Evolutionary conservation across 2,329 filamentous ascomycete species (phyloP), one percentile per base, ranked within the genome.

Genomic region (Chaetothyriales sp.): DNA sequence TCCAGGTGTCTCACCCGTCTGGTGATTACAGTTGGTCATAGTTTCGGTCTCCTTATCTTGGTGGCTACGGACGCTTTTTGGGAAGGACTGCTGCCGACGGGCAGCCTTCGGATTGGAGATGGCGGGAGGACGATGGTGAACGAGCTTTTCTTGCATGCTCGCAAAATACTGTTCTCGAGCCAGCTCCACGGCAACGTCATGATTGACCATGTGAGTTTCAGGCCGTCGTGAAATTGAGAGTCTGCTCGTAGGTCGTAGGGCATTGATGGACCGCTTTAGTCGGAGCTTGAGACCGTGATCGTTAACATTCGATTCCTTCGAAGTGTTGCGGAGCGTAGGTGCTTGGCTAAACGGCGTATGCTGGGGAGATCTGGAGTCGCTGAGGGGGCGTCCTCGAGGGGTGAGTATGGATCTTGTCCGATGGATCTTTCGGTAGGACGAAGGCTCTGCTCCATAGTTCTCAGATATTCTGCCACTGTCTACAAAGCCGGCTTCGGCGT

Each of bases 341-440:
- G 19, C 43, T 15, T 43, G 43, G n/a, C 19, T 48, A 29, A 50
- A 47, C n/a, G 54, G 51, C 19, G 59, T 61, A 9, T 46, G 43
- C 15, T 25, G 33, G 13, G 44, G 18, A 22, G 50, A 37, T 18
- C 29, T 51, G 20, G 10, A 22, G 22, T 28, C n/a, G 9, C 29
- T 20, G 18, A 43, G 22, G 13, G 4, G 64, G 29, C 65, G 62
- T 33, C 64, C 66, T 48, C 66, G 63, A 1, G 70, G 66, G 5
- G 66, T 66, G 51, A 73, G 71, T 70, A 73, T 70, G n/a, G 72
- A 75, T 53, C 67, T 70, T 6, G 72, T 65, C 56, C 70, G 73
- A 29, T 69, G 69, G 28, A 74, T 63, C 48, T 65, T 69, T 20
- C 70, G 67, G 54, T 72, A 73, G 1, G 72, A 74, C 4, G 72